Evolutionary conservation across 805 yeast genomes (phyloP).

Genomic region (Candida hispaniensis): DNA sequence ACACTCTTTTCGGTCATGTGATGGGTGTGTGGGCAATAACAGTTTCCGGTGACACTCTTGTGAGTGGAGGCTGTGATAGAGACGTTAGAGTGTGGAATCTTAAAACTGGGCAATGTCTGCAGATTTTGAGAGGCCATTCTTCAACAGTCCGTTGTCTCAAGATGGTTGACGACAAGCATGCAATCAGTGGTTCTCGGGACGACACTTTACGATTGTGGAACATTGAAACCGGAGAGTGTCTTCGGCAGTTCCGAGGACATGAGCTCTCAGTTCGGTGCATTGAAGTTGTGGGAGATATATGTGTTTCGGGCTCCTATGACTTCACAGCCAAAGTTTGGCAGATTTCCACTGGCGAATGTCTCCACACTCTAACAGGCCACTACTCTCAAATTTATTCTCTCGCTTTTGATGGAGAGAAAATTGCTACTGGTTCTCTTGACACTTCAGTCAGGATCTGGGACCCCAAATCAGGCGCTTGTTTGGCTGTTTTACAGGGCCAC

Average conservation of each 20-base stretch:
- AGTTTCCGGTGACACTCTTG: conserved; percentile 81
- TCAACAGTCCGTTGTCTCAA: conserved; percentile 81
- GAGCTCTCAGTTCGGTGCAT: conserved; percentile 67
- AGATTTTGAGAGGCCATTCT: conserved; percentile 81
- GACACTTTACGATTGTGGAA: conserved; percentile 92
- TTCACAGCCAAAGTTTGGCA: conserved; percentile 86
- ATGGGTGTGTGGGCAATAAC: conserved; percentile 97
- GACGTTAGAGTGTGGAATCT: conserved; percentile 96
- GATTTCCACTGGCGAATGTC: conserved; percentile 77
- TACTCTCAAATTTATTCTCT: conserved; percentile 81
- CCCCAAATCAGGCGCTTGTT: conserved; percentile 72
- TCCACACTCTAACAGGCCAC: conserved; percentile 87
- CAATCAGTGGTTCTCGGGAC: conserved; percentile 86
- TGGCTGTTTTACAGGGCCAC: conserved; percentile 68
- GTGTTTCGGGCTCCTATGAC: conserved; percentile 86
- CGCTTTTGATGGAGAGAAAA: conserved; percentile 79
- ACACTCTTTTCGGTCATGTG: conserved; percentile 94
- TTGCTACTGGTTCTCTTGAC: conserved; percentile 94
- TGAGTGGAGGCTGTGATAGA: conserved; percentile 92
- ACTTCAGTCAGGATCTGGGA: conserved; percentile 95
- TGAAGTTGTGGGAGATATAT: conserved; percentile 53
- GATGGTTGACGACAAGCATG: conserved; percentile 68
- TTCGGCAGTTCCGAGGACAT: conserved; percentile 60
- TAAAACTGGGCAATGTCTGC: conserved; percentile 70
- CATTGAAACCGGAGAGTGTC: conserved; percentile 77